phyloP scores from a whole-genome alignment of 106 monocot species.

The Allium cepa region DNA sequence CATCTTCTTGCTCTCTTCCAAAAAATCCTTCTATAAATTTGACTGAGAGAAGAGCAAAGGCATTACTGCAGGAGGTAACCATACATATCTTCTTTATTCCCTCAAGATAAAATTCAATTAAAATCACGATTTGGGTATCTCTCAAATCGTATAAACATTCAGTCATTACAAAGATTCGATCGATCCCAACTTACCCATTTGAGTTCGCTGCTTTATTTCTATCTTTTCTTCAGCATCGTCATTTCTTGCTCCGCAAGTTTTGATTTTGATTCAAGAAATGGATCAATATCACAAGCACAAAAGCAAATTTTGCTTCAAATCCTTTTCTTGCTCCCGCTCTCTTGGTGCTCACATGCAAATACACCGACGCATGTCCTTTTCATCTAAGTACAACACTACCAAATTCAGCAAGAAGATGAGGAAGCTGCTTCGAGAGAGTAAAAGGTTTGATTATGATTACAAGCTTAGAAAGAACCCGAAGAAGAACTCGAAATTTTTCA shows the following conservation, averaged over 20 bases:
- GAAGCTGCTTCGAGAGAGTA: neutral
- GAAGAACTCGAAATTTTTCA: constrained; percentile 26
- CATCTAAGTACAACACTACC: neutral
- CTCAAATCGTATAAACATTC: too few relatives aligned
- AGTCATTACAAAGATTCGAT: neutral
- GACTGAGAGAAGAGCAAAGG: too few relatives aligned
- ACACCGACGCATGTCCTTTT: constrained; percentile 7
- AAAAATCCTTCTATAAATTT: too few relatives aligned
- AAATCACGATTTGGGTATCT: too few relatives aligned
- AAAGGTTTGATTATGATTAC: constrained; percentile 13
- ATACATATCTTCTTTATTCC: too few relatives aligned
- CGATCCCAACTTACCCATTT: neutral
- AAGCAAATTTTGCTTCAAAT: constrained; percentile 33
- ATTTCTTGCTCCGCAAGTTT: constrained; percentile 1
- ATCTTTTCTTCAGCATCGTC: neutral
- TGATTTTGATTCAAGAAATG: neutral
- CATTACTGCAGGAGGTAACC: too few relatives aligned
- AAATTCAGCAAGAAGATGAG: neutral
- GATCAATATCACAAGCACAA: constrained; percentile 15
- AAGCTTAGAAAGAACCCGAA: constrained; percentile 48
- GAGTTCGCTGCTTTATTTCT: neutral
- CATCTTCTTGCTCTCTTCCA: too few relatives aligned
- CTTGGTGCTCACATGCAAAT: constrained; percentile 60
- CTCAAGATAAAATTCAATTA: too few relatives aligned
- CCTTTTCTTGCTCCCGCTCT: constrained; percentile 32